These are phyloP conservation scores for Lentinula boryana DNA, from an alignment of 768 basidiomycete genomes.

Conservation along the genomic window DNA sequence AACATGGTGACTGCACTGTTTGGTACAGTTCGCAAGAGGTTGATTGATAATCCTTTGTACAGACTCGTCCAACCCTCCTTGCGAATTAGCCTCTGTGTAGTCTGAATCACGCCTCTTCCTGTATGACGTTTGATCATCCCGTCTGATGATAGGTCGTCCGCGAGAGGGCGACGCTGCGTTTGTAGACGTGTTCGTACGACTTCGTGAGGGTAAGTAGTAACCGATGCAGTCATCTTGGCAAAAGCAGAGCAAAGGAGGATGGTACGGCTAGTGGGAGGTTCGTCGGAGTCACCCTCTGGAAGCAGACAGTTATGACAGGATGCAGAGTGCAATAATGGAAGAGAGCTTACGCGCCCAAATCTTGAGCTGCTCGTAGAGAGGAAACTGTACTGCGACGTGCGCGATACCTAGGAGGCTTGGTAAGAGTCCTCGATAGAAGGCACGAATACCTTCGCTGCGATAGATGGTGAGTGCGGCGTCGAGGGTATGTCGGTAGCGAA, in stretches of 20 bases:
- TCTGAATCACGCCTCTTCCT: slow-evolving; percentile 65
- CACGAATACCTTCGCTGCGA: slow-evolving; percentile 75
- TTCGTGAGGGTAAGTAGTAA: slow-evolving; percentile 97
- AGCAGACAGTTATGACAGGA: not conserved
- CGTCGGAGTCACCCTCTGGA: slow-evolving; percentile 38
- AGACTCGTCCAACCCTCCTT: slow-evolving; percentile 88
- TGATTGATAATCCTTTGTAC: slow-evolving; percentile 92
- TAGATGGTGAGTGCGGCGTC: slow-evolving; percentile 91
- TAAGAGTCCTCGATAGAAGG: slow-evolving; percentile 91
- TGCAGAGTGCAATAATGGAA: slow-evolving; percentile 7
- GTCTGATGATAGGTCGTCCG: slow-evolving; percentile 51
- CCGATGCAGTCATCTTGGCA: slow-evolving; percentile 93
- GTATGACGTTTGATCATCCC: slow-evolving; percentile 53
- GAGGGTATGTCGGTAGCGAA: slow-evolving; percentile 80
- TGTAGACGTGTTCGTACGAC: slow-evolving; percentile 98
- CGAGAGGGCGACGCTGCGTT: slow-evolving; percentile 67
- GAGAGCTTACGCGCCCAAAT: slow-evolving; percentile 67
- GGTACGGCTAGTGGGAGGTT: slow-evolving; percentile 48
- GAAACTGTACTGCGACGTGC: slow-evolving; percentile 97
- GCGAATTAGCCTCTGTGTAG: slow-evolving; percentile 61
- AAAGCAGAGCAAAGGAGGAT: slow-evolving; percentile 90
- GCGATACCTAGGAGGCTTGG: slow-evolving; percentile 91
- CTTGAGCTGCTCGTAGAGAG: slow-evolving; percentile 92
- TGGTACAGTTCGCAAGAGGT: slow-evolving; percentile 91
- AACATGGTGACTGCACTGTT: slow-evolving; percentile 95